These are phyloP conservation scores for Eucalyptus melliodora DNA, from an alignment of 345 rosid species.

Conservation along the genomic window DNA sequence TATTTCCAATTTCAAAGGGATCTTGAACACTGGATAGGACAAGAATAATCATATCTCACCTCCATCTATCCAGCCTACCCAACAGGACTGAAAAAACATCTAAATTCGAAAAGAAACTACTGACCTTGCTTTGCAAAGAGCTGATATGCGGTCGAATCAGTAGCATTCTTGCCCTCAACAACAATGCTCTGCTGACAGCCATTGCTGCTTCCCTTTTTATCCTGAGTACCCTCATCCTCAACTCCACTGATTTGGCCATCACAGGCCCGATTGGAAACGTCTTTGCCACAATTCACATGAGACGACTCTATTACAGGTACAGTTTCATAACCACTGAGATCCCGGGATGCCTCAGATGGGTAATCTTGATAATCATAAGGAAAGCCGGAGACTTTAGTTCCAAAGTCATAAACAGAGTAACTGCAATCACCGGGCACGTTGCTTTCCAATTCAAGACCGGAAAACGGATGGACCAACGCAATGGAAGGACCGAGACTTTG, in stretches of 20 bases:
- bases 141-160: neutral
- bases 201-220: neutral
- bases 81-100: neutral
- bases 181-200: neutral
- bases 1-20: neutral
- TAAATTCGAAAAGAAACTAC: neutral
- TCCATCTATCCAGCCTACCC: neutral
- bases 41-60: neutral
- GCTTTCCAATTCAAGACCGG: neutral
- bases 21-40: neutral
- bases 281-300: neutral
- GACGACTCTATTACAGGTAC: neutral
- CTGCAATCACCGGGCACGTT: neutral
- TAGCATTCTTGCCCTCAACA: neutral
- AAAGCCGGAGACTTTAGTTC: neutral
- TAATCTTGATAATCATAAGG: neutral
- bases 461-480: neutral
- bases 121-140: slow-evolving; percentile 10
- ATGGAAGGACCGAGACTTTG: neutral
- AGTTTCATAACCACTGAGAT: neutral
- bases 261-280: neutral
- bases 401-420: neutral
- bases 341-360: neutral
- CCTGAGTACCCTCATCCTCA: neutral
- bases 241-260: neutral